Evolutionary conservation across 2,329 filamentous ascomycete genomes (phyloP), one percentile per base, ranked within the genome.

Genomic region (Chrysoporthe austroafricana): DNA sequence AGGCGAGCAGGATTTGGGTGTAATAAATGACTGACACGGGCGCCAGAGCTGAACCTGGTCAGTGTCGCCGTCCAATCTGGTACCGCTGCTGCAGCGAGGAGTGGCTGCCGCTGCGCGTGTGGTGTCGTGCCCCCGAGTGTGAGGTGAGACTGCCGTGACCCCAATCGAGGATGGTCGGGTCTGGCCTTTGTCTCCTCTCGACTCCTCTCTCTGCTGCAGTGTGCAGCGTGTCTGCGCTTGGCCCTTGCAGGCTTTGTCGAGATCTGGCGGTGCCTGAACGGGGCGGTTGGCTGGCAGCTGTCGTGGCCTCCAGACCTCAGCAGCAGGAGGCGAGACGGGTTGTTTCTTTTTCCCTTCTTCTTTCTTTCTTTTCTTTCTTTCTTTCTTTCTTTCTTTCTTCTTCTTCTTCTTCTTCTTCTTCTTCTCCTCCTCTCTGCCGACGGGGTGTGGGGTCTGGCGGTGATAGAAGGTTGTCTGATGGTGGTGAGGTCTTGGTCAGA

Each of bases 31-130:
- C 26, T 26, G 26, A 26, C 26, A 26, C 42, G 42, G 52, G 43
- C 65, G 62, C 64, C 36, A 39, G 59, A 34, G 43, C 59, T 61
- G 42, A 46, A 61, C n/a, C 21, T 14, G 43, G 59, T 32, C 43
- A 46, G 42, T 61, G 26, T 44, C 26, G 59, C 43, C 59, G 54
- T 57, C 60, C 52, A 66, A 66, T 54, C 61, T 26, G 26, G 26
- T 26, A 26, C 26, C 26, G 26, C 26, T 26, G 26, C 26, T 26
- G 26, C 26, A 26, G 26, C 26, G 26, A 26, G 26, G 26, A 26
- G 26, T 26, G 26, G 26, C 26, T 54, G 21, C 50, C 26, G 13
- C 4, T 26, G 34, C 14, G 32, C 14, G 4, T 57, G 54, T 6
- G 26, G 26, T 57, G 34, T 57, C 32, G 32, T 21, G 34, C 11